These are phyloP conservation scores for Exophiala alcalophila DNA, from an alignment of 2,329 filamentous ascomycete genomes.

Conservation along the genomic window DNA sequence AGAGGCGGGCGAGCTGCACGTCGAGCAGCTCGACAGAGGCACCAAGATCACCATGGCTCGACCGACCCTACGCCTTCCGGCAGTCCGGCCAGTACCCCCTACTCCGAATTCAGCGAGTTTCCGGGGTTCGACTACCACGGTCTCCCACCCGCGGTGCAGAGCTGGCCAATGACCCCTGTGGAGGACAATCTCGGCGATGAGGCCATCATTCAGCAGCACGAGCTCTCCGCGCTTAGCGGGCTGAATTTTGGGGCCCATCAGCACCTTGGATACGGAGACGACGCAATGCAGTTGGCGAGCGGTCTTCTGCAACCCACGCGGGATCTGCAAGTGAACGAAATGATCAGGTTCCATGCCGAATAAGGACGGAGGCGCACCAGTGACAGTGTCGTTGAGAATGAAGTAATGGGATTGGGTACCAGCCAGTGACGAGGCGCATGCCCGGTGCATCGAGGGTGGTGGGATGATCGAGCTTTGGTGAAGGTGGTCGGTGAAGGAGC, in stretches of 20 bases:
- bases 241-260: constrained; percentile 7
- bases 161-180: constrained; percentile 21
- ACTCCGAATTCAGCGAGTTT: constrained; percentile 23
- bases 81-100: constrained; percentile 19
- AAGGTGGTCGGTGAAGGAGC: too few relatives aligned
- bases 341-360: constrained; percentile 5
- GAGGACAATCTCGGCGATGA: constrained; percentile 16
- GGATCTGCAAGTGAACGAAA: constrained; percentile 10
- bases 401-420: constrained; percentile 7
- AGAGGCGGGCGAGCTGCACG: constrained; percentile 42
- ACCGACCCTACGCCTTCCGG: constrained; percentile 8
- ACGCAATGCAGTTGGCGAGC: constrained; percentile 10
- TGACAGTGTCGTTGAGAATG: too few relatives aligned
- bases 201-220: constrained; percentile 6
- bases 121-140: constrained; percentile 16
- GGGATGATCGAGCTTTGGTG: too few relatives aligned
- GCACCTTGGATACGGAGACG: constrained; percentile 8
- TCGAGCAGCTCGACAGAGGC: constrained; percentile 32
- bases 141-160: constrained; percentile 5
- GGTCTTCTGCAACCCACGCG: constrained; percentile 11
- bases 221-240: constrained; percentile 9
- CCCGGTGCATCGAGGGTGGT: too few relatives aligned
- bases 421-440: too few relatives aligned
- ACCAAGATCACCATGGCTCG: constrained; percentile 16
- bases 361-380: constrained; percentile 2